Evolutionary conservation across 306 rosid species (phyloP).

Genomic region (Argentina anserina): DNA sequence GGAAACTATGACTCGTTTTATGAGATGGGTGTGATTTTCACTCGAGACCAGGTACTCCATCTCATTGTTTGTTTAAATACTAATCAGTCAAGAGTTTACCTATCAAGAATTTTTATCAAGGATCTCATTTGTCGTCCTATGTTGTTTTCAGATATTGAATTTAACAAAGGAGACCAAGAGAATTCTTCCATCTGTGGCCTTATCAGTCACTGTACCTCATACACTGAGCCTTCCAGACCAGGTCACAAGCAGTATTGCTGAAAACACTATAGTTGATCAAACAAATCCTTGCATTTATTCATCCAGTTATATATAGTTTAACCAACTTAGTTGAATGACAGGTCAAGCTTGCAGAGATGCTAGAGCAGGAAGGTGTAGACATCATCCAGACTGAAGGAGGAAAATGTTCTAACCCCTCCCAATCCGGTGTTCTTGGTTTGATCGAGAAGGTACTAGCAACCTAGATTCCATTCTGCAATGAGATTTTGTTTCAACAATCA

Average conservation of each 20-base stretch:
- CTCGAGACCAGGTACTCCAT: slow-evolving; percentile 69
- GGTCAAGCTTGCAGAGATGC: slow-evolving; percentile 85
- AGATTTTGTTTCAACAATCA: neutral
- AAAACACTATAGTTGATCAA: neutral
- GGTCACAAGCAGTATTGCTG: slow-evolving; percentile 38
- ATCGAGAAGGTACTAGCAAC: slow-evolving; percentile 68
- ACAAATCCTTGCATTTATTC: neutral
- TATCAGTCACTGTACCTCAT: slow-evolving; percentile 93
- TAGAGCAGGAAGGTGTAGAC: slow-evolving; percentile 82
- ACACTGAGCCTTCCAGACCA: slow-evolving; percentile 91
- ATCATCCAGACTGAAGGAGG: slow-evolving; percentile 98
- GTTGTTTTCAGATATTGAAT: slow-evolving; percentile 52
- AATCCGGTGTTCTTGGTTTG: slow-evolving; percentile 81
- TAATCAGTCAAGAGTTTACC: neutral
- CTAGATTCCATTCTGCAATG: neutral
- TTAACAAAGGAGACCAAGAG: slow-evolving; percentile 74
- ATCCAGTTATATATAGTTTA: neutral
- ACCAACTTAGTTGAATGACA: slow-evolving; percentile 27
- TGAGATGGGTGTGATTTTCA: slow-evolving; percentile 66
- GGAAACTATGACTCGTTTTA: slow-evolving; percentile 93
- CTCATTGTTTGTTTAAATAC: neutral
- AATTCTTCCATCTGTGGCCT: slow-evolving; percentile 62
- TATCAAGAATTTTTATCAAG: neutral
- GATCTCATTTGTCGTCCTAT: neutral
- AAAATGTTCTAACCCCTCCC: slow-evolving; percentile 73